Evolutionary conservation across 345 rosid genomes (phyloP), one percentile per base, ranked within the genome.

Genomic region (Diplotaxis tenuifolia): DNA sequence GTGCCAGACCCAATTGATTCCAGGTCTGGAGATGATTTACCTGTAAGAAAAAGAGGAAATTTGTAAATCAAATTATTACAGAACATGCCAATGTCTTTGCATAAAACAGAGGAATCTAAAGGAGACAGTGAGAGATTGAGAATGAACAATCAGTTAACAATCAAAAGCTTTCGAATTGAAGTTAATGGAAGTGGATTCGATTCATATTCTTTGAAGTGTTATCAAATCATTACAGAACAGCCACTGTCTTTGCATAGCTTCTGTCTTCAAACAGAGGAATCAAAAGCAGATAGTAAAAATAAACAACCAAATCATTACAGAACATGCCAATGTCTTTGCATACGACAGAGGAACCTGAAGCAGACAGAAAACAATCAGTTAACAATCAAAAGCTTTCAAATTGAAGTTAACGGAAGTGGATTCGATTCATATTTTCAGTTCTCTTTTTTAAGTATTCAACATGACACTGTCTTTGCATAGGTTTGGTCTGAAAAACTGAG

Each of bases 1-100:
- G 80, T 81, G 67, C 85, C 96, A 85, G 93, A 93, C 75, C 88
- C 96, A 12, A 89, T 75, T 1, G 96, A 93, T 79, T 90, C 96
- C 36, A 65, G 89, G 87, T 86, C 96, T 73, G 93, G 92, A 28
- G 96, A 90, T 83, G 96, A 90, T 83, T 85, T 80, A 71, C 93
- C 98, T 93, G 86, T 54, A 74, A 79, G 18, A 42, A 6, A n/a
- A 11, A 9, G n/a, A 52, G 2, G 18, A 45, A 6, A 36, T 19
- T 25, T 28, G 50, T 68, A 3, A 61, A 38, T 42, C 27, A 21
- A 66, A 58, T 15, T 72, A 32, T 21, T 19, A 3, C 2, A 20
- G 22, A 65, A 42, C 27, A 21, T 12, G 2, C 20, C 54, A 25
- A 4, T 18, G 2, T 10, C 7, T 34, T 10, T 23, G 15, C 54